These are phyloP conservation scores for Pseudopyrenochaeta lycopersici DNA, from an alignment of 2,329 filamentous ascomycete species.

Conservation along the genomic window DNA sequence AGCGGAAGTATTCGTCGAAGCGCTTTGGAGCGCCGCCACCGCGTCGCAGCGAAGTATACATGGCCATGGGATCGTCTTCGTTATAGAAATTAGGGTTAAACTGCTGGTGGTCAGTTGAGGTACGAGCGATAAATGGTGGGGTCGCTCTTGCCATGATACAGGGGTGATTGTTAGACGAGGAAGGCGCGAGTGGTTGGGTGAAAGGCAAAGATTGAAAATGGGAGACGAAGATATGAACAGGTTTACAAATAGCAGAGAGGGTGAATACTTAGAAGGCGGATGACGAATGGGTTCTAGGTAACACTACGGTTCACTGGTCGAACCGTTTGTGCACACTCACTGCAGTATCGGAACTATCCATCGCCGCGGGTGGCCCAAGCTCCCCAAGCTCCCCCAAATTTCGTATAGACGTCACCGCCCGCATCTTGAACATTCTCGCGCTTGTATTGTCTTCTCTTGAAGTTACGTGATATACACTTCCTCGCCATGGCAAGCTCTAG, in stretches of 20 bases:
- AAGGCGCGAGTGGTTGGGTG: background rate
- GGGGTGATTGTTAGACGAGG: background rate
- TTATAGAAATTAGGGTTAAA: slow-evolving; percentile 60
- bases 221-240: background rate
- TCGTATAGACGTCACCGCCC: slow-evolving; percentile 23
- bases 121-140: slow-evolving; percentile 24
- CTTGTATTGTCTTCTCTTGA: background rate
- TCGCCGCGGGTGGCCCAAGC: slow-evolving; percentile 26
- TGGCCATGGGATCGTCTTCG: slow-evolving; percentile 62
- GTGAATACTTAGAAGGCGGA: background rate
- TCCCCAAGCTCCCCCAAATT: slow-evolving; percentile 21
- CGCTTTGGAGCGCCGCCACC: slow-evolving; percentile 67
- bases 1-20: slow-evolving; percentile 98
- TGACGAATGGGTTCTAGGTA: slow-evolving; percentile 13
- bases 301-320: slow-evolving; percentile 28
- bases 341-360: slow-evolving; percentile 4
- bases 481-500: slow-evolving; percentile 39
- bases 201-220: background rate
- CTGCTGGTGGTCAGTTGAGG: slow-evolving; percentile 34
- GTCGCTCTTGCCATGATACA: slow-evolving; percentile 43
- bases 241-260: background rate
- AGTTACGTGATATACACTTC: background rate
- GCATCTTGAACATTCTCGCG: background rate
- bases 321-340: slow-evolving; percentile 25
- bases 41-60: slow-evolving; percentile 64